These are phyloP conservation scores for Alternaria triticimaculans DNA, from an alignment of 2,329 filamentous ascomycete genomes.

Conservation along the genomic window DNA sequence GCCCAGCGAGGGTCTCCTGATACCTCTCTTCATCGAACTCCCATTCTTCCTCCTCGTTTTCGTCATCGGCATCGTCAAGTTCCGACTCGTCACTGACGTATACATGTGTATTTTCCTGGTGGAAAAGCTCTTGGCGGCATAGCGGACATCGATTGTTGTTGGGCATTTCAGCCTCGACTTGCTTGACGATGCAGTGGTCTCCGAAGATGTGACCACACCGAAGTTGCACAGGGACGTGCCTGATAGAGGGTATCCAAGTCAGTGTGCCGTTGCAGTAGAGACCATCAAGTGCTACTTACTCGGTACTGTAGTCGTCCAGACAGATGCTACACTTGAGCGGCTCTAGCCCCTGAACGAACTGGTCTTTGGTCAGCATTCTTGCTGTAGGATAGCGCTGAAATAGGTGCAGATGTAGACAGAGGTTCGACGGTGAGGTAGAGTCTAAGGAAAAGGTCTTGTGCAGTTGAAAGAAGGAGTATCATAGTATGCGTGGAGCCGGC, in stretches of 20 bases:
- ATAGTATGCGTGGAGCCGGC: not conserved
- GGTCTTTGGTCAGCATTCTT: not conserved
- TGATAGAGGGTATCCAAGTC: not conserved
- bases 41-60: not conserved
- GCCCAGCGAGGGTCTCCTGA: not conserved
- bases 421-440: not conserved
- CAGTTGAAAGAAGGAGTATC: not conserved
- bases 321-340: slow-evolving; percentile 4
- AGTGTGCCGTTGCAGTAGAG: not conserved
- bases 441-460: not conserved
- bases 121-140: not conserved
- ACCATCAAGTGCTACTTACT: not conserved
- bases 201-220: slow-evolving; percentile 5
- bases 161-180: not conserved
- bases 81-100: not conserved
- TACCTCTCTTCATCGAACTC: not conserved
- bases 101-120: not conserved
- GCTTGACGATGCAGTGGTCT: slow-evolving; percentile 1
- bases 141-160: slow-evolving; percentile 1
- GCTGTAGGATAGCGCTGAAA: not conserved
- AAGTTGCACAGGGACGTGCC: slow-evolving; percentile 1
- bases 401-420: not conserved
- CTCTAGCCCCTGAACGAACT: slow-evolving; percentile 4
- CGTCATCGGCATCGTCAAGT: not conserved
- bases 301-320: not conserved